Evolutionary conservation across 148 eudicot genomes (phyloP).

Genomic region (Rhododendron mucronatum): DNA sequence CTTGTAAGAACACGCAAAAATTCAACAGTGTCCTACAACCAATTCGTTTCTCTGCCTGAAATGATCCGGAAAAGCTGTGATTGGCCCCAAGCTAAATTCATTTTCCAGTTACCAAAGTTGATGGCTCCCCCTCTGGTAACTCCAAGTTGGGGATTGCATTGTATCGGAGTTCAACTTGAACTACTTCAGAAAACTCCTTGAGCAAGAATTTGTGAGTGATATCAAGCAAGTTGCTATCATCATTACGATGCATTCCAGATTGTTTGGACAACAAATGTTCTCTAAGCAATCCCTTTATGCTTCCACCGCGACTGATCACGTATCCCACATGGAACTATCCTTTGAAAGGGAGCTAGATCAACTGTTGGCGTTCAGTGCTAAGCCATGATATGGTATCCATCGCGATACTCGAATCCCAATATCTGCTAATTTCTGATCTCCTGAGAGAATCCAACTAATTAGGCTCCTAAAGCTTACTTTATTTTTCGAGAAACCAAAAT

Average conservation of each 20-base stretch:
- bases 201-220: slow-evolving; percentile 40
- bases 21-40: not conserved
- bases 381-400: slow-evolving; percentile 85
- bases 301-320: slow-evolving; percentile 67
- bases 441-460: slow-evolving; percentile 30
- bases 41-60: too few relatives aligned
- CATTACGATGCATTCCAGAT: slow-evolving; percentile 3
- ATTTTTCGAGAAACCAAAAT: not conserved
- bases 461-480: not conserved
- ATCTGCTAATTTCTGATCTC: slow-evolving; percentile 73
- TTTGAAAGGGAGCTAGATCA: slow-evolving; percentile 64
- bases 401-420: slow-evolving; percentile 72
- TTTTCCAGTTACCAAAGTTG: not conserved
- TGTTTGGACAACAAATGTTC: not conserved
- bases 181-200: slow-evolving; percentile 66
- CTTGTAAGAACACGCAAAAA: not conserved
- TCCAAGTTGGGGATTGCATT: slow-evolving; percentile 8
- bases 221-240: slow-evolving; percentile 48
- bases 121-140: not conserved
- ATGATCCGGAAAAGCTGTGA: not conserved
- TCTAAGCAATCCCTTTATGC: slow-evolving; percentile 52
- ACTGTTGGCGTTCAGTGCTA: slow-evolving; percentile 80
- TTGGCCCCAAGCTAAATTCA: not conserved
- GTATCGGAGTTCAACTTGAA: slow-evolving; percentile 49
- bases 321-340: slow-evolving; percentile 87